A percentile compares a stretch with the other conserved stretches of the same genome.
These are phyloP conservation scores for Rhizophagus prolifer DNA, from an alignment of 192 early-diverging fungal genomes.

Conservation along the genomic window DNA sequence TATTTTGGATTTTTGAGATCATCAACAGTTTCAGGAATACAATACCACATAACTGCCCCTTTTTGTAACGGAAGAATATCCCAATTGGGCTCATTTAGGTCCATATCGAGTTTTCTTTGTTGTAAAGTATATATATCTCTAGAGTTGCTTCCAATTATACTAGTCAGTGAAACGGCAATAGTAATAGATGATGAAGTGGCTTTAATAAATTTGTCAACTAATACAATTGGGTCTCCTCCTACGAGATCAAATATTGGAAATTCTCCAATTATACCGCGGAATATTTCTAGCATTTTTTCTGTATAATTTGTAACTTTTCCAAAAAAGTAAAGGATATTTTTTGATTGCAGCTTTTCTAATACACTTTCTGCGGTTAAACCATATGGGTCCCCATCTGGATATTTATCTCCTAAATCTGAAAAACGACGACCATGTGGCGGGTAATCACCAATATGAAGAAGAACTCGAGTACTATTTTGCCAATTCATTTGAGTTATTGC, in stretches of 20 bases:
- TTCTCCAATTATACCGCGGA: slow-evolving; percentile 29
- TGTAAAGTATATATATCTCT: background rate
- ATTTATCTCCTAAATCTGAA: background rate
- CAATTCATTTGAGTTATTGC: slow-evolving; percentile 21
- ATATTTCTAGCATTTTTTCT: slow-evolving; percentile 18
- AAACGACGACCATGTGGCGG: slow-evolving; percentile 29
- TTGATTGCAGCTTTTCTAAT: slow-evolving; percentile 16
- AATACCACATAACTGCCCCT: background rate
- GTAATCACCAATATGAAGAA: slow-evolving; percentile 27
- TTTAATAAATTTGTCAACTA: slow-evolving; percentile 11
- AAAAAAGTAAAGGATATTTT: slow-evolving; percentile 29
- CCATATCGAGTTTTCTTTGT: background rate
- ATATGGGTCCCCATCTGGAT: slow-evolving; percentile 29
- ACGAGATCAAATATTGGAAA: slow-evolving; percentile 23
- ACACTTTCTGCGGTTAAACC: slow-evolving; percentile 28
- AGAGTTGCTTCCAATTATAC: background rate
- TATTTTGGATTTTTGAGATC: background rate
- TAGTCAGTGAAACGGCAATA: slow-evolving; percentile 14
- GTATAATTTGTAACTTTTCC: slow-evolving; percentile 27
- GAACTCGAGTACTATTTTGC: slow-evolving; percentile 12
- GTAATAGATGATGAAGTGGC: slow-evolving; percentile 17
- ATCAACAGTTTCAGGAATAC: background rate
- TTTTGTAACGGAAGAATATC: background rate
- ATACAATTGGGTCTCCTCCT: slow-evolving; percentile 8
- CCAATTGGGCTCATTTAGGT: slow-evolving; percentile 17